These are phyloP conservation scores for Alternaria ventricosa DNA, from an alignment of 2,329 filamentous ascomycete species.

Conservation along the genomic window DNA sequence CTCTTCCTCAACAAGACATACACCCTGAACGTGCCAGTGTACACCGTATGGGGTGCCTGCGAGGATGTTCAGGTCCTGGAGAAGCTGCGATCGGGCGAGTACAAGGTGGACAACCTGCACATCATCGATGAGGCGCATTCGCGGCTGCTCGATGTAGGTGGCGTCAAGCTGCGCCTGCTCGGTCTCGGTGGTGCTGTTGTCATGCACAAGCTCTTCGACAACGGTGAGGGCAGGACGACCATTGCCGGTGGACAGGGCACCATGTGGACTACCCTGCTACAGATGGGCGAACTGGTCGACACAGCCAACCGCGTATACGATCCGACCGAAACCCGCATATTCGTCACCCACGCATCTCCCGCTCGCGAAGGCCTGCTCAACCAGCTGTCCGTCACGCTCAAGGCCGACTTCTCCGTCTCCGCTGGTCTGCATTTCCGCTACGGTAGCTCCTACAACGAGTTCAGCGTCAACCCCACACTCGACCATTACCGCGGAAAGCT, in stretches of 20 bases:
- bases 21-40: constrained; percentile 94
- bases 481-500: constrained; percentile 99
- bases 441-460: constrained; percentile 99
- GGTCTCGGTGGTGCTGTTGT: constrained; percentile 95
- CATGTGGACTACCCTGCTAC: constrained; percentile 98
- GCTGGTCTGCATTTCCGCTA: constrained; percentile 98
- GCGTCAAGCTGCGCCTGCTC: constrained; percentile 92
- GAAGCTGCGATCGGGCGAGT: constrained; percentile 96
- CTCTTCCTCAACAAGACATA: constrained; percentile 86
- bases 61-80: constrained; percentile 97
- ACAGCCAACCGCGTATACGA: constrained; percentile 98
- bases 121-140: constrained; percentile 99
- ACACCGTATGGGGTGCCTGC: constrained; percentile 98
- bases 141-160: constrained; percentile 90
- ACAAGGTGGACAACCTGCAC: constrained; percentile 96
- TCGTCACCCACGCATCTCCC: constrained; percentile 95
- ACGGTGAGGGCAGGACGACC: constrained; percentile 95
- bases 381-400: constrained; percentile 94
- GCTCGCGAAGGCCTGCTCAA: constrained; percentile 96
- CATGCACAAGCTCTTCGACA: constrained; percentile 99
- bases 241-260: constrained; percentile 98
- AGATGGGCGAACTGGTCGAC: constrained; percentile 98
- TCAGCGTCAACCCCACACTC: constrained; percentile 96
- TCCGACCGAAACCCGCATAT: constrained; percentile 94
- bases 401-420: constrained; percentile 97